Base-by-base conservation (phyloP, 495 filamentous ascomycete species). In the Aspergillus avenaceus region DNA sequence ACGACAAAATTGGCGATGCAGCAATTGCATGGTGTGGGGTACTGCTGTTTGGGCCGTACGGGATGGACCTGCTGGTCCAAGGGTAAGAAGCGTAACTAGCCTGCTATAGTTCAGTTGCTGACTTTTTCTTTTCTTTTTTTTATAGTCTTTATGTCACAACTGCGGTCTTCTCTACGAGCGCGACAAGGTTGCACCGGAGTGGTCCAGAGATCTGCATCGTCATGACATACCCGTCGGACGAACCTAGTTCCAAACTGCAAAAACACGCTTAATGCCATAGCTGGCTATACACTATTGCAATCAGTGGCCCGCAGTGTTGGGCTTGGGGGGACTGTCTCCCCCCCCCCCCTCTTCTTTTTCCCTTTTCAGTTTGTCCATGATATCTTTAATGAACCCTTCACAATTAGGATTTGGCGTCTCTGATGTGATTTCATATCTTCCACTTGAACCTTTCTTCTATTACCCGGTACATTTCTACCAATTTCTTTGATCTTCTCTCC, bases 1-100 rank as follows among this genome's bases (percentile, higher is more conserved):
- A 73, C 78, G 92, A 50, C 72, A 79, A 51, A 84, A 76, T 44
- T 99, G 93, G 93, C 80, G 90, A 36, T 99, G 93, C 73, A 69
- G 71, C n/a, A 92, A 96, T 66, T 99, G 93, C 65, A 76, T 73
- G 54, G 83, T 97, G 6, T 89, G 88, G 81, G 93, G 95, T 25
- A 84, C 84, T 26, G 84, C 88, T 5, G 88, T 96, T 22, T 99
- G 93, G 95, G 90, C 86, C 47, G 92, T 97, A 8, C 72, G 92
- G 62, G 93, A 99, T 62, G 93, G 93, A 19, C 93, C 93, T 14
- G 73, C 78, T 54, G 93, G 92, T 37, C 79, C 84, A 46, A 84
- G 88, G 66, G 92, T 97, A 79, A 77, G 83, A 70, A 38, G 31
- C n/a, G 31, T 5, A 16, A 34, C 12, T 5, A 4, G 31, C n/a